Conservation (phyloP, 169 alveolate species). For the Neospora caninum region DNA sequence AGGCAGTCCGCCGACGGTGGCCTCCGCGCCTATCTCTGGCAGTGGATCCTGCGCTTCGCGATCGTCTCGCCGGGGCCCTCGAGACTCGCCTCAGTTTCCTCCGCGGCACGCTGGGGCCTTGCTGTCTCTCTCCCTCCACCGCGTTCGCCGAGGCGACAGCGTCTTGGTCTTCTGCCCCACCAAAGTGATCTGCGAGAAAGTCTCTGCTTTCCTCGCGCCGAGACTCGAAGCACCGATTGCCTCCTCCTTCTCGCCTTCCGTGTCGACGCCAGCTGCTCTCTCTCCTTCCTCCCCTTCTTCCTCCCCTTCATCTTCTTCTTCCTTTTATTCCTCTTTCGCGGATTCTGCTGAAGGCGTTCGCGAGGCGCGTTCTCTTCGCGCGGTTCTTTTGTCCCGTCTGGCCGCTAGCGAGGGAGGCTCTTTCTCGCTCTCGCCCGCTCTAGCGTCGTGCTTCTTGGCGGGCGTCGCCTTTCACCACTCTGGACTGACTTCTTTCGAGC, state of each 20-base stretch:
- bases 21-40: too few relatives aligned
- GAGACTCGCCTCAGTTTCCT: background rate
- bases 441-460: background rate
- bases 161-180: conserved; percentile 50
- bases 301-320: conserved; percentile 53
- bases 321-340: conserved; percentile 72
- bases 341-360: conserved; percentile 75
- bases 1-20: background rate
- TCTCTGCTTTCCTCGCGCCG: conserved; percentile 57
- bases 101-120: background rate
- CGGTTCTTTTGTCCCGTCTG: conserved; percentile 72
- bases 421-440: background rate
- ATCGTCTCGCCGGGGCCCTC: background rate
- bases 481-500: conserved; percentile 74
- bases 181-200: conserved; percentile 41
- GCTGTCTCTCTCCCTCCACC: background rate
- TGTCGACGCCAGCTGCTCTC: background rate
- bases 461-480: conserved; percentile 83
- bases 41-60: background rate
- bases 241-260: conserved; percentile 46
- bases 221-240: conserved; percentile 6
- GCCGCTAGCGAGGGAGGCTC: conserved; percentile 64
- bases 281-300: background rate
- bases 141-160: conserved; percentile 14
- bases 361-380: conserved; percentile 53